Evolutionary conservation across 345 rosid genomes (phyloP).

Genomic region (Eucalyptus marginata): DNA sequence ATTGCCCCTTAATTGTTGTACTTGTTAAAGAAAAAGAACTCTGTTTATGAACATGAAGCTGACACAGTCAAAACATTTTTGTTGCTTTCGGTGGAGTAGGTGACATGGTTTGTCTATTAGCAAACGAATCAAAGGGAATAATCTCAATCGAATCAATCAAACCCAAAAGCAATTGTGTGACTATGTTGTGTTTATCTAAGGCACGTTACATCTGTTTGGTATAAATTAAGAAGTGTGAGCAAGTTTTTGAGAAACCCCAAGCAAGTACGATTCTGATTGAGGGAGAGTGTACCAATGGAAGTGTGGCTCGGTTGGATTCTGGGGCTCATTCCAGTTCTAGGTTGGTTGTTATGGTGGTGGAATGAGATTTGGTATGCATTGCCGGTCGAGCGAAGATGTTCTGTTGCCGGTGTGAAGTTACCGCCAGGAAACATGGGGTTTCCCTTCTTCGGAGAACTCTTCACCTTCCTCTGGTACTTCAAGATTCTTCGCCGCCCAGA

Average conservation of each 20-base stretch:
- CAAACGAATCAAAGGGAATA: neutral
- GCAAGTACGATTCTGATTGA: neutral
- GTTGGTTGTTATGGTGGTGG: constrained; percentile 28
- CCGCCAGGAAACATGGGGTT: constrained; percentile 33
- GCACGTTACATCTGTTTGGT: neutral
- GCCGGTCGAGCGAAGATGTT: neutral
- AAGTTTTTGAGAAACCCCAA: neutral
- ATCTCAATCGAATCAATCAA: neutral
- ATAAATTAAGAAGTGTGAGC: neutral
- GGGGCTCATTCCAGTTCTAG: constrained; percentile 8
- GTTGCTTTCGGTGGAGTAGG: neutral
- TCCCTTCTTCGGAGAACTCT: constrained; percentile 24
- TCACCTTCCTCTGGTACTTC: constrained; percentile 28
- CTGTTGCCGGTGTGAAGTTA: constrained; percentile 1
- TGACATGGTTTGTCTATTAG: neutral
- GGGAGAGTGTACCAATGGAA: neutral
- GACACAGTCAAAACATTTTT: neutral
- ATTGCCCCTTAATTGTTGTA: neutral
- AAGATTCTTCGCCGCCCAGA: constrained; percentile 14
- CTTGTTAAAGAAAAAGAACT: neutral
- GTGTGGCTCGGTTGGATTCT: neutral
- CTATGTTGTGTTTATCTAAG: neutral
- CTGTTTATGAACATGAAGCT: neutral
- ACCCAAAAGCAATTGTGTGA: neutral
- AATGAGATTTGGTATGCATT: constrained; percentile 17